phyloP scores from a whole-genome alignment of 1,284 basidiomycete species.

The Ustilago shanxiensis region DNA sequence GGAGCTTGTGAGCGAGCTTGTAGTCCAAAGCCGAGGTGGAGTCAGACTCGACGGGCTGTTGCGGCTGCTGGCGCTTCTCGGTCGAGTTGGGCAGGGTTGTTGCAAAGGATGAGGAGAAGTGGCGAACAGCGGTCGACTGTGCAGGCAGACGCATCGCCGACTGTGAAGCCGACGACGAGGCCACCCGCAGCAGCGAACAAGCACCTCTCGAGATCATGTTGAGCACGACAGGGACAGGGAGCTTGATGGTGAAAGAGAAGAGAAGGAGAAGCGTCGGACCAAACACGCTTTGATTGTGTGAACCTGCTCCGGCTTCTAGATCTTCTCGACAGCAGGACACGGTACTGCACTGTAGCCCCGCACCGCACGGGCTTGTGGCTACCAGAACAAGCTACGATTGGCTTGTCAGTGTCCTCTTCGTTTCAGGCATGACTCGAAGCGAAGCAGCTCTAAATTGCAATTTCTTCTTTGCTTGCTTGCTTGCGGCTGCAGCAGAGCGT shows the following conservation, averaged over 20 bases:
- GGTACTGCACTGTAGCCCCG: no score
- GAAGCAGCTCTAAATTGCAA: neutral
- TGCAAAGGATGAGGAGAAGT: slow-evolving; percentile 16
- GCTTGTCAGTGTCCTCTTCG: slow-evolving; percentile 1
- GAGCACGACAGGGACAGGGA: slow-evolving; percentile 2
- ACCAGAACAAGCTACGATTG: slow-evolving; percentile 16
- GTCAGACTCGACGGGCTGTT: slow-evolving; percentile 36
- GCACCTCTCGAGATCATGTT: slow-evolving; percentile 49
- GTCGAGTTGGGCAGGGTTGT: slow-evolving; percentile 36
- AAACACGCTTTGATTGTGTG: neutral
- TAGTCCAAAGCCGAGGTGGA: slow-evolving; percentile 91
- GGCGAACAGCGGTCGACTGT: slow-evolving; percentile 9
- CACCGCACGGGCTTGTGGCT: slow-evolving; percentile 24
- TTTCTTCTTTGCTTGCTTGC: neutral
- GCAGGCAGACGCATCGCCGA: slow-evolving; percentile 26
- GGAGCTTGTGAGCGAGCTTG: slow-evolving; percentile 77
- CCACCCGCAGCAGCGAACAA: slow-evolving; percentile 34
- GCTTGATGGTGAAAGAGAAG: slow-evolving; percentile 4
- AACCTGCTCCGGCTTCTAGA: slow-evolving; percentile 12
- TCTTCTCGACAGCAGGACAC: slow-evolving; percentile 4
- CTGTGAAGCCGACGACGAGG: slow-evolving; percentile 26
- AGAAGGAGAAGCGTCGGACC: no score
- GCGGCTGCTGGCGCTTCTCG: slow-evolving; percentile 35
- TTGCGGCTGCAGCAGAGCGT: no score
- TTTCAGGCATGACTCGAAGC: slow-evolving; percentile 27